Conservation (phyloP, 768 basidiomycete genomes). For the Thelephora aurantiotincta region DNA sequence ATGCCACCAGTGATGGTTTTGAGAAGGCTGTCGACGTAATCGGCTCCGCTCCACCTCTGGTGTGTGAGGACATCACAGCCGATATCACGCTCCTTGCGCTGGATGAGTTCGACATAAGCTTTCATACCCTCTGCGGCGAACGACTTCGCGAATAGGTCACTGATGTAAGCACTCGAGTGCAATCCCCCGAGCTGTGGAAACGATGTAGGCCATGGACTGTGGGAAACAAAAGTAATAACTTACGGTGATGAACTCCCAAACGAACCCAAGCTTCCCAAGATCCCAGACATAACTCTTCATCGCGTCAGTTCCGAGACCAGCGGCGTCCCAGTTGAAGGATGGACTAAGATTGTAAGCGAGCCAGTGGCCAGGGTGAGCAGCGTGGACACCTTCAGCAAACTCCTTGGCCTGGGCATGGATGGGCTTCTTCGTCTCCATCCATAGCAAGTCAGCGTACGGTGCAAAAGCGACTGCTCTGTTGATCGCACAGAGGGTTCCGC, state of each 20-base stretch:
- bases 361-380: slow-evolving; percentile 81
- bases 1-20: slow-evolving; percentile 97
- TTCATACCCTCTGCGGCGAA: slow-evolving; percentile 97
- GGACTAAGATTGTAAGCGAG: slow-evolving; percentile 92
- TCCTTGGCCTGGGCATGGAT: slow-evolving; percentile 85
- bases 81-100: slow-evolving; percentile 83
- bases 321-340: slow-evolving; percentile 90
- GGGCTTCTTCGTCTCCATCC: slow-evolving; percentile 97
- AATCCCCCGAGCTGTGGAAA: slow-evolving; percentile 73
- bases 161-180: slow-evolving; percentile 96
- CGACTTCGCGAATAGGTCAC: slow-evolving; percentile 77
- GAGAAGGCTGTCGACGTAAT: slow-evolving; percentile 81
- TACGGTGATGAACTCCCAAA: slow-evolving; percentile 99
- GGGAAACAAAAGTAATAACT: slow-evolving; percentile 14
- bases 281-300: slow-evolving; percentile 90
- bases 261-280: slow-evolving; percentile 88
- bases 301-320: slow-evolving; percentile 71
- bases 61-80: slow-evolving; percentile 95
- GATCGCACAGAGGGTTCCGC: slow-evolving; percentile 89
- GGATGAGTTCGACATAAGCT: slow-evolving; percentile 92
- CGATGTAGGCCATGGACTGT: not conserved
- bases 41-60: slow-evolving; percentile 96
- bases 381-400: slow-evolving; percentile 81
- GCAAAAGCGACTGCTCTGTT: slow-evolving; percentile 87
- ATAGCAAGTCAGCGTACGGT: slow-evolving; percentile 82